Base-by-base conservation (phyloP, 805 yeast genomes). In the Wickerhamiella parazyma region DNA sequence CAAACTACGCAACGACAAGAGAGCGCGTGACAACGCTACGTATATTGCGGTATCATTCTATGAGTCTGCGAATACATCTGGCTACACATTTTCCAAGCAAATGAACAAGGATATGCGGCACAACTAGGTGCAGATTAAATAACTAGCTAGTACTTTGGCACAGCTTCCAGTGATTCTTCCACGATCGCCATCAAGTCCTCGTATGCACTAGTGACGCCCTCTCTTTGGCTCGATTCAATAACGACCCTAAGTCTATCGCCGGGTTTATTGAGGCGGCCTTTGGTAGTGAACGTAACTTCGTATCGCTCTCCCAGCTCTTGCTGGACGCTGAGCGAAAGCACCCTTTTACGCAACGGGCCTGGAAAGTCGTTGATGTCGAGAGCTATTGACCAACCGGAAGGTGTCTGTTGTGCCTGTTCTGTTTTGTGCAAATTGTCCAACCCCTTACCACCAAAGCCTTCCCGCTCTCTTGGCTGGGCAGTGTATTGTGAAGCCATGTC, bases 381-480 rank as follows among this genome's bases (percentile, higher is more conserved):
- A 28, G 75, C 70, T 0, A 94, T 81, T 50, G 75, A 84, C 17
- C 14, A 21, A 20, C 41, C 46, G n/a, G 28, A 6, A 5, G 33
- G 18, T 2, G 42, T 50, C 16, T 43, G 57, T 1, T 49, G 54
- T 7, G 51, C 49, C 21, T 45, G 50, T 6, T 36, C 48, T 35
- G n/a, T 40, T 10, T 22, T 74, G 47, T 83, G 87, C 34, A 87
- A 63, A 49, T 79, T 80, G 36, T 79, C 89, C 42, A 87, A 67
- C 1, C 97, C 97, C 51, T 81, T 79, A 17, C 98, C 98, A 3
- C 95, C 94, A 64, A 86, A 91, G 0, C 98, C 98, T 21, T 16
- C 28, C 18, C 29, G 42, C 44, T 75, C 72, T 20, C 73, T 14
- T 11, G 26, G 14, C 26, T 38, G 22, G 6, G 14, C 35, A 29